A percentile compares a stretch with the other conserved stretches of the same genome.
phyloP scores from a whole-genome alignment of 805 yeast species.

The Candida pini region DNA sequence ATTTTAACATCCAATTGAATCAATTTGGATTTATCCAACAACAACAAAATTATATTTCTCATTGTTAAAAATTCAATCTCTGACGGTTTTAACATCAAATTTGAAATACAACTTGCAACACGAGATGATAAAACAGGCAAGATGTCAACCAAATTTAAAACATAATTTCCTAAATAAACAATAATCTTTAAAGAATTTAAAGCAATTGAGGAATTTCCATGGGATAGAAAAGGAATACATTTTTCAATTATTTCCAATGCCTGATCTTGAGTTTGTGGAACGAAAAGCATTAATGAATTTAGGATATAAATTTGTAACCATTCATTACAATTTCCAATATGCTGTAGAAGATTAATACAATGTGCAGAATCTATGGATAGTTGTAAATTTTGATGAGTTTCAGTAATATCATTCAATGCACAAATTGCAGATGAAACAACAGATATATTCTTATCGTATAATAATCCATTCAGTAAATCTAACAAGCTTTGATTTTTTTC shows the following conservation, averaged over 20 bases:
- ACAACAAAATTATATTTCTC: slow-evolving; percentile 70
- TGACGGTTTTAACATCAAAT: slow-evolving; percentile 66
- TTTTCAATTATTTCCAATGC: slow-evolving; percentile 62
- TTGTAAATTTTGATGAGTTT: slow-evolving; percentile 42
- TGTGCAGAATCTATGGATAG: slow-evolving; percentile 48
- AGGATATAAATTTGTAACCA: slow-evolving; percentile 74
- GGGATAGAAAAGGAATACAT: slow-evolving; percentile 67
- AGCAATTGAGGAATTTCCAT: slow-evolving; percentile 76
- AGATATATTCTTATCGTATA: slow-evolving; percentile 51
- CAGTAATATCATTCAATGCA: slow-evolving; percentile 60
- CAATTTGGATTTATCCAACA: slow-evolving; percentile 60
- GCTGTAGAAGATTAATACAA: slow-evolving; percentile 37
- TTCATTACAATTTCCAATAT: slow-evolving; percentile 44
- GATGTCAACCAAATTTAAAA: slow-evolving; percentile 47
- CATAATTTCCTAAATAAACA: slow-evolving; percentile 68
- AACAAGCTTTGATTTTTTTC: slow-evolving; percentile 41
- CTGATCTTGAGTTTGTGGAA: slow-evolving; percentile 64
- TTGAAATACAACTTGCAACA: slow-evolving; percentile 62
- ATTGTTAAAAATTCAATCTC: slow-evolving; percentile 81
- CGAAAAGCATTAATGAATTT: slow-evolving; percentile 58
- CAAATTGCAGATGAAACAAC: slow-evolving; percentile 73
- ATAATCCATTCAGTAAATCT: slow-evolving; percentile 41
- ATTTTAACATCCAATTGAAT: slow-evolving; percentile 63
- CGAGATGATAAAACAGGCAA: slow-evolving; percentile 50
- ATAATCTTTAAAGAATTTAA: slow-evolving; percentile 70